A percentile compares a stretch with the other conserved stretches of the same genome.
Conservation (phyloP, 768 basidiomycete species). For the Termitomyces bulborhizus region DNA sequence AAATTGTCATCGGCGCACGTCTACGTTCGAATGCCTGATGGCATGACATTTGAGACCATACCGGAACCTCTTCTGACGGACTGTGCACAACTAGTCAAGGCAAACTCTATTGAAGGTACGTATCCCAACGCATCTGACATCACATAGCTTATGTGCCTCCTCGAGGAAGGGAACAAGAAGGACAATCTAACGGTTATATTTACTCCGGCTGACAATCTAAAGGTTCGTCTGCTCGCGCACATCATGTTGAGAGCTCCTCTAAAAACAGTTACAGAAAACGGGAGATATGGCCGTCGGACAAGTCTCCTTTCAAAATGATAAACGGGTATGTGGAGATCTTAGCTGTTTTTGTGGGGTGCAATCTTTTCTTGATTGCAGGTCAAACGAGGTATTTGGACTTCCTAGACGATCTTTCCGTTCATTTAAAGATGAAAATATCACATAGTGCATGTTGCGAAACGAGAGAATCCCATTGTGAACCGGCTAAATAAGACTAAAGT, state of each 20-base stretch:
- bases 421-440: not conserved
- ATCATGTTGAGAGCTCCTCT: not conserved
- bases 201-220: constrained; percentile 88
- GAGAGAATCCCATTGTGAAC: constrained; percentile 89
- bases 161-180: constrained; percentile 84
- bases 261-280: constrained; percentile 61
- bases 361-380: constrained; percentile 39
- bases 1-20: constrained; percentile 96
- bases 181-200: constrained; percentile 91
- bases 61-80: constrained; percentile 74
- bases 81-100: constrained; percentile 94
- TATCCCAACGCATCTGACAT: not conserved
- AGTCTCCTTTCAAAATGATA: constrained; percentile 92
- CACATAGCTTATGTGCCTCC: not conserved
- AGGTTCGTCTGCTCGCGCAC: constrained; percentile 42
- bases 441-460: constrained; percentile 67
- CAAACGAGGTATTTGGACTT: constrained; percentile 54
- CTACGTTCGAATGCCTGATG: constrained; percentile 82
- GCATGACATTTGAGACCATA: constrained; percentile 86
- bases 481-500: constrained; percentile 91
- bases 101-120: constrained; percentile 92
- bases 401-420: not conserved
- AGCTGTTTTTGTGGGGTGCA: not conserved
- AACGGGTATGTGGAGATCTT: constrained; percentile 45
- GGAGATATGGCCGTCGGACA: constrained; percentile 97